Evolutionary conservation across 306 rosid genomes (phyloP).

Genomic region (Pterocarpus santalinus): DNA sequence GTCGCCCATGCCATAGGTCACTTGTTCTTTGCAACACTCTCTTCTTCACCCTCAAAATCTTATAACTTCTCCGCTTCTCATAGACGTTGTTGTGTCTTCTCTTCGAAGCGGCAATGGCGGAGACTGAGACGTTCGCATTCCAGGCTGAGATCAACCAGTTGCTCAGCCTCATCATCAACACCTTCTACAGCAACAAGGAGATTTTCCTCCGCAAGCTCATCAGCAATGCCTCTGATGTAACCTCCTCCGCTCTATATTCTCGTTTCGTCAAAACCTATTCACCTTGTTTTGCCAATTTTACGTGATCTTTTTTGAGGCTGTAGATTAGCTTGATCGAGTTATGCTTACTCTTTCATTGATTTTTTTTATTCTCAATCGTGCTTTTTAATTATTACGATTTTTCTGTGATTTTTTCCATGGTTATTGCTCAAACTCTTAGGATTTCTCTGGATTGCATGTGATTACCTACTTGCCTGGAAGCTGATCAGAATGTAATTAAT

Average conservation of each 20-base stretch:
- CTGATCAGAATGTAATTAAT: too few relatives aligned
- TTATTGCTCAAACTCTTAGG: not conserved
- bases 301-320: not conserved
- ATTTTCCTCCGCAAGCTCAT: slow-evolving; percentile 79
- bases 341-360: not conserved
- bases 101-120: slow-evolving; percentile 36
- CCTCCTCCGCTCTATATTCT: not conserved
- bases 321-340: slow-evolving; percentile 1
- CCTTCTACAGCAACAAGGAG: slow-evolving; percentile 88
- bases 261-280: too few relatives aligned
- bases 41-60: not conserved
- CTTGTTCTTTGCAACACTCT: not conserved
- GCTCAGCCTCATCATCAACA: slow-evolving; percentile 77
- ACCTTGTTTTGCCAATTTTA: not conserved
- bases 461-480: not conserved
- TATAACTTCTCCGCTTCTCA: not conserved
- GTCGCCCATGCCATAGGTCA: not conserved
- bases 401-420: not conserved
- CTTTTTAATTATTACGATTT: not conserved
- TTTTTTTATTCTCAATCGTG: not conserved
- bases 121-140: slow-evolving; percentile 75
- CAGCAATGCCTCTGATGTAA: slow-evolving; percentile 76
- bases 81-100: not conserved
- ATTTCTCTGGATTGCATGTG: not conserved
- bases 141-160: slow-evolving; percentile 92